A percentile compares a stretch with the other conserved stretches of the same genome.
Conservation (phyloP, 495 filamentous ascomycete genomes). For the Aspergillus saccharolyticus region DNA sequence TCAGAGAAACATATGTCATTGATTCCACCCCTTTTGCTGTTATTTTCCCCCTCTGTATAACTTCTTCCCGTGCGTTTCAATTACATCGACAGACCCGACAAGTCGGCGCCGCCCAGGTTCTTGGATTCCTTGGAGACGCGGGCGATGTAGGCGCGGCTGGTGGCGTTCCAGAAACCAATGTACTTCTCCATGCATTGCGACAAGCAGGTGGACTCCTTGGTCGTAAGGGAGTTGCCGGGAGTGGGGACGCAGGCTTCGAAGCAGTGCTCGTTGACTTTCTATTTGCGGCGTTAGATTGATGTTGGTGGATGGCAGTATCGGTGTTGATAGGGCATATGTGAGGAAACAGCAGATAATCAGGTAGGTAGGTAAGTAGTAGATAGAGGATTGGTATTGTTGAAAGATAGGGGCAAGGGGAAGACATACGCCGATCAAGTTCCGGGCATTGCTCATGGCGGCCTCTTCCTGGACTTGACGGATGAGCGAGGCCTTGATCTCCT, state of each 20-base stretch:
- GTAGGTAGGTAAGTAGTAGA: not conserved
- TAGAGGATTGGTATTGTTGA: not conserved
- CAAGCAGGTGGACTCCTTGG: conserved; percentile 70
- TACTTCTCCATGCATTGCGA: conserved; percentile 96
- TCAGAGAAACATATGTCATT: too few relatives aligned
- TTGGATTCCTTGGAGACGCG: conserved; percentile 63
- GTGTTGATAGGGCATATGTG: too few relatives aligned
- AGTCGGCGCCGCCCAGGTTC: conserved; percentile 23
- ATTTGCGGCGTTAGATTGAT: not conserved
- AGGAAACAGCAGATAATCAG: too few relatives aligned
- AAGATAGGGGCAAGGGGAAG: conserved; percentile 1
- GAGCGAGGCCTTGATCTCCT: conserved; percentile 62
- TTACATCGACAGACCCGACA: conserved; percentile 19
- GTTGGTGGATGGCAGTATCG: too few relatives aligned
- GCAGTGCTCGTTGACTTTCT: conserved; percentile 98
- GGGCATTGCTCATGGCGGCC: conserved; percentile 68
- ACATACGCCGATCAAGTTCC: conserved; percentile 66
- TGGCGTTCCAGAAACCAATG: conserved; percentile 85
- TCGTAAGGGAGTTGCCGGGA: conserved; percentile 71
- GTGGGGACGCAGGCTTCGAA: conserved; percentile 89
- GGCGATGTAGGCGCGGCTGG: conserved; percentile 67
- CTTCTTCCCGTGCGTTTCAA: too few relatives aligned
- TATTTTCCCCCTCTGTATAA: too few relatives aligned
- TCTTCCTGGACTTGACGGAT: conserved; percentile 72
- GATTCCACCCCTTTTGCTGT: too few relatives aligned